phyloP scores from a whole-genome alignment of 805 yeast genomes.

The Myxozyma monticola region DNA sequence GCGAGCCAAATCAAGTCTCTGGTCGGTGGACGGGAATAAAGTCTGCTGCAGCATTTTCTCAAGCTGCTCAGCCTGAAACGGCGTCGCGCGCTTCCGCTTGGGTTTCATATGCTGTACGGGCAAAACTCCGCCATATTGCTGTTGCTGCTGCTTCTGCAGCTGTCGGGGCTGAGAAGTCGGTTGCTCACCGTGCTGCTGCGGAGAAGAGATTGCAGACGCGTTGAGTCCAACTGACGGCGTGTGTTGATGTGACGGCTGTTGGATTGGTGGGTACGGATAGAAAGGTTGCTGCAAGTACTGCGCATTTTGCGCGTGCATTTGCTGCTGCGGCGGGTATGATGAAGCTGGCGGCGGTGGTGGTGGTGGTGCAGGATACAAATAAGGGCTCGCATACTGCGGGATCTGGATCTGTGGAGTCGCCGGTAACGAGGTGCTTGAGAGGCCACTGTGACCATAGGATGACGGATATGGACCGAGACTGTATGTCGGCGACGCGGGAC shows the following conservation, averaged over 20 bases:
- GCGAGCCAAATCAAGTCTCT: constrained; percentile 66
- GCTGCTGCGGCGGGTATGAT: background rate
- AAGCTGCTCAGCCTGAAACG: constrained; percentile 71
- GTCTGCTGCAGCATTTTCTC: constrained; percentile 71
- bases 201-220: too few species aligned
- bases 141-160: background rate
- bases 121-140: constrained; percentile 3
- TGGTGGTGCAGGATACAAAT: background rate
- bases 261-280: background rate
- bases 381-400: too few species aligned
- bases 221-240: too few species aligned
- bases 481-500: too few species aligned
- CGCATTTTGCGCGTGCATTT: background rate
- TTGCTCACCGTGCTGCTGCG: too few species aligned
- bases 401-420: too few species aligned
- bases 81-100: constrained; percentile 71
- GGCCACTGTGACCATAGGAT: too few species aligned
- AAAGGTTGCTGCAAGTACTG: constrained; percentile 1
- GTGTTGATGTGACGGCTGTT: constrained; percentile 3
- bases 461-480: too few species aligned
- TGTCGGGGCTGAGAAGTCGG: background rate
- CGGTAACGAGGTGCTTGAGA: too few species aligned
- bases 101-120: constrained; percentile 36
- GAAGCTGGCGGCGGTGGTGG: background rate
- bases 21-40: constrained; percentile 74